Conservation (phyloP, 306 rosid species). For the Cicer judaicum region DNA sequence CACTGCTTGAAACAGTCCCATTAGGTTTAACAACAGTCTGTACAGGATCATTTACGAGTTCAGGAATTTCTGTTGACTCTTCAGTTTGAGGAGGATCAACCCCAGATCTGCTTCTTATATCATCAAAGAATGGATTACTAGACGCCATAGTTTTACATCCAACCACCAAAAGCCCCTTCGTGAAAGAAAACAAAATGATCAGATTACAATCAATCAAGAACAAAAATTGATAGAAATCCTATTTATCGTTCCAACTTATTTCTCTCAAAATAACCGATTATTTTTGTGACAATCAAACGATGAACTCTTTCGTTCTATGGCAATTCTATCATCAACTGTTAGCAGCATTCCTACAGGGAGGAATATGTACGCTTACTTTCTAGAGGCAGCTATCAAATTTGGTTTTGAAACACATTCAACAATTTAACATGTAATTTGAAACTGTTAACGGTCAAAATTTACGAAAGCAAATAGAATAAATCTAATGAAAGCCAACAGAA, state of each 20-base stretch:
- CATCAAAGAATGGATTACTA: constrained; percentile 71
- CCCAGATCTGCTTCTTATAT: constrained; percentile 70
- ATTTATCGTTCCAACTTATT: neutral
- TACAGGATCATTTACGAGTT: constrained; percentile 63
- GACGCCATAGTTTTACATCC: constrained; percentile 60
- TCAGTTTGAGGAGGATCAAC: constrained; percentile 86
- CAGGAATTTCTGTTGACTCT: constrained; percentile 65
- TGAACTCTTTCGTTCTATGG: neutral
- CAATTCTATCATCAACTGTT: neutral
- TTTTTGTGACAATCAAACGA: neutral
- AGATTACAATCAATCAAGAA: constrained; percentile 20
- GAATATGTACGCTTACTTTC: constrained; percentile 1
- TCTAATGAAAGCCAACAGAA: constrained; percentile 16
- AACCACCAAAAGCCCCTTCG: constrained; percentile 39
- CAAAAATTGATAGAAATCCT: constrained; percentile 1
- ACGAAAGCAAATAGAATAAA: neutral
- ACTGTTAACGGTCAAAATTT: neutral
- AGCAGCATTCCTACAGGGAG: neutral
- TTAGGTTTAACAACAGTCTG: constrained; percentile 60
- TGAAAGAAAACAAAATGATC: constrained; percentile 37
- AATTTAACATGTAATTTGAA: neutral
- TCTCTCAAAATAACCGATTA: neutral
- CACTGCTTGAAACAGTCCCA: constrained; percentile 80
- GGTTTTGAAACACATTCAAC: constrained; percentile 16
- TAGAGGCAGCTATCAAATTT: neutral